Evolutionary conservation across 805 yeast genomes (phyloP), one percentile per base, ranked within the genome.

Genomic region (Maudiozyma turicensis): DNA sequence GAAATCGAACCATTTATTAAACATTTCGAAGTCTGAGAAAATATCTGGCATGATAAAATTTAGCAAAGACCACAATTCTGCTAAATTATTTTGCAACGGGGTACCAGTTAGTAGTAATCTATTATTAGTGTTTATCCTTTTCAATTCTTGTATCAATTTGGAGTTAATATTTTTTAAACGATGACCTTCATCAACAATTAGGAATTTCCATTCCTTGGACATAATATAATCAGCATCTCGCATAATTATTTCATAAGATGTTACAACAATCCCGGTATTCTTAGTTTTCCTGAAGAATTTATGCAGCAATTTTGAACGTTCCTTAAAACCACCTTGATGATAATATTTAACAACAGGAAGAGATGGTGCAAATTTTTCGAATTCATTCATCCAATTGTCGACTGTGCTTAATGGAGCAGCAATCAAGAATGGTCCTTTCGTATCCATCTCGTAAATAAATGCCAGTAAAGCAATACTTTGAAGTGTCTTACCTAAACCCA

Each of bases 151-250:
- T 46, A 91, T 82, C 52, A 91, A 71, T 55, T 80, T 71, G 65
- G 95, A 86, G 57, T 90, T 80, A 54, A 82, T 75, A 63, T 91
- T 91, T 60, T 91, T 93, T 56, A 91, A 71, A 39, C 99, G 72
- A 65, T 91, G 99, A 6, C 98, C 99, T 66, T 91, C 99, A 65
- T 91, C 99, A 15, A 91, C 95, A 46, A 90, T 84, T 47, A 91
- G 69, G 61, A 80, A 91, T 52, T 81, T 84, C 96, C 97, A 90
- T 28, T 70, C 66, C 9, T 76, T 66, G 2, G 68, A 63, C 51
- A 75, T 71, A 46, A 89, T 71, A 52, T 66, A 73, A 32, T 68
- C 67, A 42, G 80, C 75, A 60, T 93, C 98, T 45, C 77, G 74
- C 43, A 90, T 76, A 1, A 87, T 74, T 11, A 84, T 73, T 60